Base-by-base conservation (phyloP, 805 yeast genomes). In the Clavispora asparagi region DNA sequence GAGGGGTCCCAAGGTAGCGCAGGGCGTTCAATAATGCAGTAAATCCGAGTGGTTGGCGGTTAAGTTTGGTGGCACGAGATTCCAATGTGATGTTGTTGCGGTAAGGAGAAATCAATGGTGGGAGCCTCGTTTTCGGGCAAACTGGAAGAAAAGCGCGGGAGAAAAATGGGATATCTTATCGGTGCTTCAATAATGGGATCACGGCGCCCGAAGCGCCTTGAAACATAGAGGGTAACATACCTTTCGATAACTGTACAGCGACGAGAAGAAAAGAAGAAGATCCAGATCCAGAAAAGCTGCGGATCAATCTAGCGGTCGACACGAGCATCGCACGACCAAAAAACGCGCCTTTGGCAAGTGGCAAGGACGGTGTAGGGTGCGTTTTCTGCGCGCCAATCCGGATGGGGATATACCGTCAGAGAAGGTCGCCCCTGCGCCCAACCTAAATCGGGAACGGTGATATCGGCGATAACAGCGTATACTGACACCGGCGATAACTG, bases 161-260 rank as follows among this genome's bases (percentile, higher is more conserved):
- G 48, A 32, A 12, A 14, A 14, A 6, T 7, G 13, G 11, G 11
- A 33, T 10, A 9, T 33, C 37, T 33, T 33, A 16, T 33, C 23
- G 13, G 3, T 9, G 25, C 13, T 16, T 33, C 37, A 17, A 16
- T 8, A 17, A 17, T 17, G 35, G 9, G 25, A 6, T 6, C n/a
- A 10, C 25, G 25, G 13, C 25, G 13, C 6, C 4, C 13, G 7
- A 6, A 11, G 23, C 13, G 37, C 37, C 23, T 2, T 6, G 9
- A 33, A 33, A 16, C 7, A 9, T 33, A 33, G 25, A 16, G 25
- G 23, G 23, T 33, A 31, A 55, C 58, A 55, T 55, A 55, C 58
- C 57, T 55, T 51, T 52, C 56, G 55, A 53, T 50, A 53, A 54
- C 58, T 42, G 25, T 47, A 49, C 57, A 55, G 55, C 53, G 55